Evolutionary conservation across 352 stramenopile genomes (phyloP).

Genomic region (Globisporangium carolinianum): DNA sequence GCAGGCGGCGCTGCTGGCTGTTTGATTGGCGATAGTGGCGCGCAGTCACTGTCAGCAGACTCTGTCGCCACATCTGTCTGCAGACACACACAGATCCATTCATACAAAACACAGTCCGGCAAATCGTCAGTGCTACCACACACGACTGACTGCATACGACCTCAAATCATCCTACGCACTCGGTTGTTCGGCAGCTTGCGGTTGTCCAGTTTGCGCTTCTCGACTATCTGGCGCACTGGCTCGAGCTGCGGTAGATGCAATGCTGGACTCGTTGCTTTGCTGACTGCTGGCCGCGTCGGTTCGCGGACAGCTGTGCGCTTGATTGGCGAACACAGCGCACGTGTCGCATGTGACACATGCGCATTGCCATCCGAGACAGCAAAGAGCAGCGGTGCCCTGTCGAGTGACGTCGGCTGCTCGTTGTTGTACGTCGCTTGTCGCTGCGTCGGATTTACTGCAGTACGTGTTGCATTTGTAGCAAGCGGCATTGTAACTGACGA

Average conservation of each 20-base stretch:
- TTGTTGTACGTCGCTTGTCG: not conserved
- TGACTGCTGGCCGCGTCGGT: not conserved
- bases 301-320: slow-evolving; percentile 13
- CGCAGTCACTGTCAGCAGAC: too few species aligned
- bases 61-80: too few species aligned
- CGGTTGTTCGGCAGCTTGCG: slow-evolving; percentile 59
- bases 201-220: slow-evolving; percentile 37
- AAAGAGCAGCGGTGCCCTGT: slow-evolving; percentile 25
- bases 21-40: slow-evolving; percentile 4
- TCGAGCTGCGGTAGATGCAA: slow-evolving; percentile 44
- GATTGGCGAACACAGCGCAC: slow-evolving; percentile 32
- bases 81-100: too few species aligned
- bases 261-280: not conserved
- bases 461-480: not conserved
- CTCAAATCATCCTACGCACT: slow-evolving; percentile 15
- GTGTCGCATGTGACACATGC: slow-evolving; percentile 11
- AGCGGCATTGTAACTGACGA: slow-evolving; percentile 20
- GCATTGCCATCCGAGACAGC: slow-evolving; percentile 27
- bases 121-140: too few species aligned
- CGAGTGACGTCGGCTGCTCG: slow-evolving; percentile 5
- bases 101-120: too few species aligned
- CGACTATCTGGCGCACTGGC: slow-evolving; percentile 25
- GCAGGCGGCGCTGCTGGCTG: not conserved
- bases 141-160: not conserved
- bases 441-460: slow-evolving; percentile 7